phyloP scores from a whole-genome alignment of 2,329 filamentous ascomycete genomes.

The Scortechinia acanthostroma region DNA sequence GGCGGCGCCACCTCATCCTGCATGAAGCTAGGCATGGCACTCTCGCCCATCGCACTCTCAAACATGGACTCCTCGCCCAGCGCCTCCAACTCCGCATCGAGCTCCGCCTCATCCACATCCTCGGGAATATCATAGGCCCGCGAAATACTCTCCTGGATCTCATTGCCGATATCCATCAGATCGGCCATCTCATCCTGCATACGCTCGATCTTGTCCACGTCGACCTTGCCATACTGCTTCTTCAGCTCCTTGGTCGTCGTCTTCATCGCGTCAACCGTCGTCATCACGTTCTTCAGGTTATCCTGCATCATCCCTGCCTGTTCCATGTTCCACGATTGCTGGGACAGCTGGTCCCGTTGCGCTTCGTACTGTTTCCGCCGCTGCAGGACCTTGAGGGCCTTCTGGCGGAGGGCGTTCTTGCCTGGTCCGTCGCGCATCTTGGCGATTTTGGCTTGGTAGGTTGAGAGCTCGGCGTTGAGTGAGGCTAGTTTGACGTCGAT shows the following conservation, averaged over 20 bases:
- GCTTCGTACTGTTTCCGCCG: conserved; percentile 89
- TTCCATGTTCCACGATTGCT: conserved; percentile 98
- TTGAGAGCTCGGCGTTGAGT: conserved; percentile 80
- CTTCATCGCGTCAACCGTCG: conserved; percentile 95
- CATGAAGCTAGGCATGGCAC: conserved; percentile 73
- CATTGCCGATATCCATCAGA: conserved; percentile 92
- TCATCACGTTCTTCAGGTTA: conserved; percentile 97
- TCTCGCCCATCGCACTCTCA: conserved; percentile 50
- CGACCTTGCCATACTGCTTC: conserved; percentile 93
- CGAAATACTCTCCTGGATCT: conserved; percentile 91
- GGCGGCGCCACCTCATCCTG: conserved; percentile 68
- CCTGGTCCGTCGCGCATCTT: conserved; percentile 95
- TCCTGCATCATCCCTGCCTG: conserved; percentile 97
- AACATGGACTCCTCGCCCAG: conserved; percentile 89
- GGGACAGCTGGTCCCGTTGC: conserved; percentile 86
- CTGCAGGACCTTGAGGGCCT: conserved; percentile 88
- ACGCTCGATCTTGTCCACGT: conserved; percentile 93
- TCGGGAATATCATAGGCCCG: conserved; percentile 91
- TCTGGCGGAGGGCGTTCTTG: conserved; percentile 85
- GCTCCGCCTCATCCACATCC: conserved; percentile 90
- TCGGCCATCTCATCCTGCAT: conserved; percentile 99
- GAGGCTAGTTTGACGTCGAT: conserved; percentile 93
- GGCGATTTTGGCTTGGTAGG: conserved; percentile 78
- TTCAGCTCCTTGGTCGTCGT: conserved; percentile 87
- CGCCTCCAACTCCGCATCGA: conserved; percentile 93